Evolutionary conservation across 2,329 filamentous ascomycete species (phyloP).

Genomic region (Pestalotiopsis sp.): DNA sequence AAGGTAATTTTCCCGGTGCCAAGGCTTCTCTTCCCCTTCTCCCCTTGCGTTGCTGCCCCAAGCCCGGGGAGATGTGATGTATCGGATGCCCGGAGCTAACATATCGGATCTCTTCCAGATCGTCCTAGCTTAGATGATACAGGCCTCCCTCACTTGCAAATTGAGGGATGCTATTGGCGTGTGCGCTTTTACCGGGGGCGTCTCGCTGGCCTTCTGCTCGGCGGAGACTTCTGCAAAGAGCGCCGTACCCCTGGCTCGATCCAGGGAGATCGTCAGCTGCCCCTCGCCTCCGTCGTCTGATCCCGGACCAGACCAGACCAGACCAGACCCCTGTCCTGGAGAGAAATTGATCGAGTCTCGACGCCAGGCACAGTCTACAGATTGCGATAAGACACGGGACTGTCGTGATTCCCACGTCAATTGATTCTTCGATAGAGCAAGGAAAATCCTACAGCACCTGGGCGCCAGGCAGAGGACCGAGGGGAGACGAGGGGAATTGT

Average conservation of each 20-base stretch:
- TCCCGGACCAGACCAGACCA: not conserved
- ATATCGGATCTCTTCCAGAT: not conserved
- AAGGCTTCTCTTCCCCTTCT: not conserved
- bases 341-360: not conserved
- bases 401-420: too few relatives aligned
- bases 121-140: not conserved
- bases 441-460: too few relatives aligned
- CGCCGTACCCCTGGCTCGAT: not conserved
- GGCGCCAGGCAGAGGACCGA: too few relatives aligned
- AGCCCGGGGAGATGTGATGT: not conserved
- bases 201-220: not conserved
- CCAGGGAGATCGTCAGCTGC: not conserved
- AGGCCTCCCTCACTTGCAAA: not conserved
- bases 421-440: too few relatives aligned
- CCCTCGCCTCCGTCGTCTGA: not conserved
- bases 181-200: not conserved
- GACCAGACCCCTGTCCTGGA: not conserved
- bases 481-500: too few relatives aligned
- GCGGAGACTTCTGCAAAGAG: not conserved
- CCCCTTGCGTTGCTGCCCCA: not conserved
- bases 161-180: not conserved
- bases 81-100: not conserved
- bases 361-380: too few relatives aligned
- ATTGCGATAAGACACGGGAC: too few relatives aligned
- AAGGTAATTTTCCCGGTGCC: not conserved